phyloP scores from a whole-genome alignment of 2,329 filamentous ascomycete species.

The Talaromyces sp. region DNA sequence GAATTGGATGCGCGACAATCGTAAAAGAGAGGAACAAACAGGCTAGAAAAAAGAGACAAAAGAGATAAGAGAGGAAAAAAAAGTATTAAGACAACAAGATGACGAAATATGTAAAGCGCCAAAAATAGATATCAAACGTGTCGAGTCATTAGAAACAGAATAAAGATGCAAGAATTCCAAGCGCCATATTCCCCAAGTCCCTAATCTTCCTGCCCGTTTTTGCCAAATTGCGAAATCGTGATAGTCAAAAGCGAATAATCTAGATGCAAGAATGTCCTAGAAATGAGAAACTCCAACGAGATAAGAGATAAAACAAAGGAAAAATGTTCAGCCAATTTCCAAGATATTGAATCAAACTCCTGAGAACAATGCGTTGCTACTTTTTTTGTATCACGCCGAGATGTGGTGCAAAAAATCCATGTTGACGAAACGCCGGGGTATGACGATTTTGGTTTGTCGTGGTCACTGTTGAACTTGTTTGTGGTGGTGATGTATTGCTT shows the following conservation, averaged over 20 bases:
- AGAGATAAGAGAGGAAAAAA: background rate
- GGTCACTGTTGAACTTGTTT: constrained; percentile 3
- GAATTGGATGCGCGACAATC: background rate
- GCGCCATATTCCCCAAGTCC: background rate
- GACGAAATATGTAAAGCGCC: background rate
- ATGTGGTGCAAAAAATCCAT: background rate
- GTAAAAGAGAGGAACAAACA: background rate
- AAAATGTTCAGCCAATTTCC: background rate
- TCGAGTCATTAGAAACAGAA: background rate
- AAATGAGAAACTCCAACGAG: background rate
- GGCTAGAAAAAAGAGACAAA: constrained; percentile 5
- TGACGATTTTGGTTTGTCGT: background rate
- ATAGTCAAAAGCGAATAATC: background rate
- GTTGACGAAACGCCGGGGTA: background rate
- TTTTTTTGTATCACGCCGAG: background rate
- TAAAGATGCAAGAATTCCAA: background rate
- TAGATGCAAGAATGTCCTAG: background rate
- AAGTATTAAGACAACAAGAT: constrained; percentile 3
- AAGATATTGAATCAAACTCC: constrained; percentile 3
- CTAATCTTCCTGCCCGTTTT: background rate
- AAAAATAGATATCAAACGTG: background rate
- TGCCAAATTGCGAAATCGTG: background rate
- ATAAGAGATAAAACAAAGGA: background rate
- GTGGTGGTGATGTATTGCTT: background rate
- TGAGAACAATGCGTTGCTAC: constrained; percentile 6